Evolutionary conservation across 202 grass and related monocot species (phyloP).

Genomic region (Sporobolus alterniflorus): DNA sequence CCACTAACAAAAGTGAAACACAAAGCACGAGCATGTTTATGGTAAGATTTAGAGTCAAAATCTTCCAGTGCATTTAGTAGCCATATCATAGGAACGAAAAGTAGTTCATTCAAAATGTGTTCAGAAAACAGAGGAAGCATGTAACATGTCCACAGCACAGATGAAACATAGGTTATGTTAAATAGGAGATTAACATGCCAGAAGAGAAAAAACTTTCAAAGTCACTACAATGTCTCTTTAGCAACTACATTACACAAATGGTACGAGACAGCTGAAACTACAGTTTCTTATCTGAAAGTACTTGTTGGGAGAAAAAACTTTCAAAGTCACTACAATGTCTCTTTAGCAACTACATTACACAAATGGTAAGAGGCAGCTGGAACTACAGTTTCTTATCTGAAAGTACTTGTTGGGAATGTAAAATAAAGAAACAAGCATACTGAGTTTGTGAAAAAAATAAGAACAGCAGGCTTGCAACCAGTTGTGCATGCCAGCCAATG

Average conservation of each 20-base stretch:
- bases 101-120: not conserved
- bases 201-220: too few species aligned
- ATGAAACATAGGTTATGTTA: too few species aligned
- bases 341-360: not conserved
- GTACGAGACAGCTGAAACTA: not conserved
- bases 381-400: not conserved
- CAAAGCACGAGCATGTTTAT: not conserved
- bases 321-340: too few species aligned
- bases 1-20: not conserved
- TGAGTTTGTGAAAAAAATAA: not conserved
- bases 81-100: not conserved
- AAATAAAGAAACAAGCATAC: not conserved
- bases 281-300: not conserved
- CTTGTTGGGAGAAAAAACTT: not conserved
- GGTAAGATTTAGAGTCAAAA: not conserved
- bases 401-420: not conserved
- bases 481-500: not conserved
- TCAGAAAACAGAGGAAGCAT: not conserved
- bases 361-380: not conserved
- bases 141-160: not conserved
- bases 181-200: too few species aligned
- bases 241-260: not conserved
- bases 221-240: too few species aligned
- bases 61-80: not conserved
- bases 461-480: not conserved